These are phyloP conservation scores for Scalesia atractyloides DNA, from an alignment of 129 eudicot genomes.

Conservation along the genomic window DNA sequence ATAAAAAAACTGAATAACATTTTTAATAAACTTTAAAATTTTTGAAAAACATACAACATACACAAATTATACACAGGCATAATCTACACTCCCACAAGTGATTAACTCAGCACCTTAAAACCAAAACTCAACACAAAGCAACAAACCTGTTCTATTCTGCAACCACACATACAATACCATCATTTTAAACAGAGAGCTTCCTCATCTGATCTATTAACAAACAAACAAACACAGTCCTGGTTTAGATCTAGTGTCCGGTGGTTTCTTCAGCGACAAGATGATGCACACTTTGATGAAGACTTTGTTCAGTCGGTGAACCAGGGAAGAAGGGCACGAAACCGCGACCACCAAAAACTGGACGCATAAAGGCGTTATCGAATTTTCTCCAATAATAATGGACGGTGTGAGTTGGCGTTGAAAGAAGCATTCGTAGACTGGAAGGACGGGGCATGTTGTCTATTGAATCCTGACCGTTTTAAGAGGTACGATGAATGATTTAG, in stretches of 20 bases:
- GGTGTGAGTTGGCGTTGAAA: slow-evolving; percentile 59
- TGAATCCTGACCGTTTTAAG: slow-evolving; percentile 57
- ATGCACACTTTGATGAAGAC: slow-evolving; percentile 38
- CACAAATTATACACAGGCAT: slow-evolving; percentile 31
- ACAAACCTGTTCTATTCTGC: slow-evolving; percentile 20
- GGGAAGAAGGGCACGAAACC: slow-evolving; percentile 87
- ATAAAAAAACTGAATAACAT: neutral
- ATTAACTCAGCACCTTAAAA: slow-evolving; percentile 18
- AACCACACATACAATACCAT: slow-evolving; percentile 1
- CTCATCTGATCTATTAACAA: slow-evolving; percentile 27
- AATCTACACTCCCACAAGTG: slow-evolving; percentile 32
- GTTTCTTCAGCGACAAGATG: slow-evolving; percentile 33
- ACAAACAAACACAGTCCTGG: slow-evolving; percentile 17
- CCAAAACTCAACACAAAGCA: slow-evolving; percentile 35
- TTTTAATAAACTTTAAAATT: neutral
- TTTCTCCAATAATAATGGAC: slow-evolving; percentile 93
- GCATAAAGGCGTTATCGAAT: slow-evolving; percentile 88
- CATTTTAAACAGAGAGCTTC: neutral
- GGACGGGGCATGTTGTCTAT: slow-evolving; percentile 53
- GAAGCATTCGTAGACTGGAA: slow-evolving; percentile 65
- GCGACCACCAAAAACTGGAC: slow-evolving; percentile 97
- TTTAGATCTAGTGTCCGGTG: neutral
- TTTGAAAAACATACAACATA: slow-evolving; percentile 20
- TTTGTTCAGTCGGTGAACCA: slow-evolving; percentile 80
- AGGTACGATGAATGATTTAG: slow-evolving; percentile 69